A percentile compares a stretch with the other conserved stretches of the same genome.
phyloP scores from a whole-genome alignment of 306 rosid genomes.

The Trifolium fragiferum region DNA sequence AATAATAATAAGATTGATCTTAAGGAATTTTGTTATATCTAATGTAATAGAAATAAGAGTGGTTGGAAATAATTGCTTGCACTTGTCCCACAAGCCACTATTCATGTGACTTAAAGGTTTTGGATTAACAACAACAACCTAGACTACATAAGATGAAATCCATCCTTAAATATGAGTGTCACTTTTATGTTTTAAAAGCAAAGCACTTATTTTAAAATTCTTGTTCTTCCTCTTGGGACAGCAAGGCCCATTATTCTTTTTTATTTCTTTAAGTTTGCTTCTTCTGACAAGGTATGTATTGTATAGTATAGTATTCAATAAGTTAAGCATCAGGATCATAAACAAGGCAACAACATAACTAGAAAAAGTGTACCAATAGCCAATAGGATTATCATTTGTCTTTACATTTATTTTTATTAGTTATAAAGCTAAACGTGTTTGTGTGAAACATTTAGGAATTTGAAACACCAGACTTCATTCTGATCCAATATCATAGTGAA shows the following conservation, averaged over 20 bases:
- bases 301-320: slow-evolving; percentile 63
- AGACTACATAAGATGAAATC: slow-evolving; percentile 36
- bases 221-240: slow-evolving; percentile 64
- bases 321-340: slow-evolving; percentile 80
- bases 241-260: slow-evolving; percentile 71
- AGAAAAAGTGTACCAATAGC: slow-evolving; percentile 50
- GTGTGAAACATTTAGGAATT: slow-evolving; percentile 38
- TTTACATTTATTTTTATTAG: slow-evolving; percentile 65
- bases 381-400: slow-evolving; percentile 67
- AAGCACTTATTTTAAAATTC: slow-evolving; percentile 45
- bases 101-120: slow-evolving; percentile 66
- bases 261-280: slow-evolving; percentile 70
- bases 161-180: slow-evolving; percentile 46
- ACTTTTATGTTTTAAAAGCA: slow-evolving; percentile 62
- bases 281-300: slow-evolving; percentile 68
- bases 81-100: slow-evolving; percentile 50
- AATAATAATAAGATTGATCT: slow-evolving; percentile 41
- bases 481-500: slow-evolving; percentile 45
- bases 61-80: slow-evolving; percentile 53
- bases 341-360: slow-evolving; percentile 51
- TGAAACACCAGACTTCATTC: slow-evolving; percentile 46
- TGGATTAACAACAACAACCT: slow-evolving; percentile 50
- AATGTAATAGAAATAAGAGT: slow-evolving; percentile 35
- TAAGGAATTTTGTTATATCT: slow-evolving; percentile 48
- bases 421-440: slow-evolving; percentile 52